phyloP scores from a whole-genome alignment of 352 stramenopile species.

The Phytophthora pisi region DNA sequence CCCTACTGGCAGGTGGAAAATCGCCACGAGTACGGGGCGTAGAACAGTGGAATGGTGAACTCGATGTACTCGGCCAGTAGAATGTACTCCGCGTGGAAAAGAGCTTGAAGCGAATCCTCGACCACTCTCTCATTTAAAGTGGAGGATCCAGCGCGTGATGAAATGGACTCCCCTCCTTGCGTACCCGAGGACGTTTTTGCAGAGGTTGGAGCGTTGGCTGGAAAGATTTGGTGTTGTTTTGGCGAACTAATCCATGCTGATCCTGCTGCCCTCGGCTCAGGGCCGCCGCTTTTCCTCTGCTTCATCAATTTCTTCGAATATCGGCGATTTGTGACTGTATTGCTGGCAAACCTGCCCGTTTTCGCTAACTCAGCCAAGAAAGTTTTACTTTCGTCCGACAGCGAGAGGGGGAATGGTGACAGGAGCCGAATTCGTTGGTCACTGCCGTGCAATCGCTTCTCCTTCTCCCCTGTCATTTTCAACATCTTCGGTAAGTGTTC shows the following conservation, averaged over 20 bases:
- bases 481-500: neutral
- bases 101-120: neutral
- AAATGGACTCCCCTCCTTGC: too few relatives aligned
- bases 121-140: neutral
- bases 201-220: neutral
- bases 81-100: constrained; percentile 17
- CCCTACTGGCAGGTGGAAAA: constrained; percentile 2
- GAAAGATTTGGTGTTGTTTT: constrained; percentile 6
- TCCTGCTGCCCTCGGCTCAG: neutral
- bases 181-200: too few relatives aligned
- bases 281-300: neutral
- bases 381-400: constrained; percentile 7
- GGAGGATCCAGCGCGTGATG: neutral
- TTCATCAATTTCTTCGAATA: neutral
- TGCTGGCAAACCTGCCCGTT: neutral
- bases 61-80: constrained; percentile 15
- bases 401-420: constrained; percentile 6
- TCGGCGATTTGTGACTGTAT: neutral
- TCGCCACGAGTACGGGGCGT: constrained; percentile 7
- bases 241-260: neutral
- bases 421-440: constrained; percentile 10
- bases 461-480: neutral
- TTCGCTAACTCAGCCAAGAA: neutral
- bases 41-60: constrained; percentile 11
- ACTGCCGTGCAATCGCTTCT: neutral